Evolutionary conservation across 1,284 basidiomycete species (phyloP).

Genomic region (Cutaneotrichosporon spelunceum): DNA sequence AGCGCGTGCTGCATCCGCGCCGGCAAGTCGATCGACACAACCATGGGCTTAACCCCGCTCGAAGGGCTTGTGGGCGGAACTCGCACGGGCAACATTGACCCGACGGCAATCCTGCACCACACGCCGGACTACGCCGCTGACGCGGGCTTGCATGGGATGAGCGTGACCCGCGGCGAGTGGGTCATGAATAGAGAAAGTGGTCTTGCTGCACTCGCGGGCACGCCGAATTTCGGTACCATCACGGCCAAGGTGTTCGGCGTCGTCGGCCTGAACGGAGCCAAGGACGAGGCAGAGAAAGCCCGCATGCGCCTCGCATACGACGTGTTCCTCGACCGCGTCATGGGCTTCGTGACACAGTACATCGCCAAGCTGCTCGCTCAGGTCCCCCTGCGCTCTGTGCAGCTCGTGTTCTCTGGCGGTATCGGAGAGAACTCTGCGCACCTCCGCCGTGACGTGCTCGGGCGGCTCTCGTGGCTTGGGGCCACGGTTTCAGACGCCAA

Average conservation of each 20-base stretch:
- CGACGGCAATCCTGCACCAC: constrained; percentile 80
- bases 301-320: constrained; percentile 61
- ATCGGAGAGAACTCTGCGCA: constrained; percentile 71
- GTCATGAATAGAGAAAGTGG: constrained; percentile 74
- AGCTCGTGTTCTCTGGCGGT: constrained; percentile 79
- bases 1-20: constrained; percentile 62
- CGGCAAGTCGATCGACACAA: constrained; percentile 71
- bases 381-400: constrained; percentile 53
- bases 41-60: constrained; percentile 50
- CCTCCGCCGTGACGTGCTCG: constrained; percentile 61
- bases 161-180: constrained; percentile 69
- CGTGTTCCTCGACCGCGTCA: constrained; percentile 69
- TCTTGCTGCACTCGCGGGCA: constrained; percentile 65
- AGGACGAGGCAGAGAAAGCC: constrained; percentile 21
- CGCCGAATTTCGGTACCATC: constrained; percentile 69
- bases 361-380: constrained; percentile 63
- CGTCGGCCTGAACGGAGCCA: constrained; percentile 23
- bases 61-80: constrained; percentile 77
- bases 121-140: constrained; percentile 60
- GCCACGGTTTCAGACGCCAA: constrained; percentile 56
- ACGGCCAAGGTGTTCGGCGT: constrained; percentile 23
- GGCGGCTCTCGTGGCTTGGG: constrained; percentile 61
- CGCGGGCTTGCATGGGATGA: constrained; percentile 57
- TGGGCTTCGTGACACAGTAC: constrained; percentile 69
- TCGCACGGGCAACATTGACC: constrained; percentile 74